These are phyloP conservation scores for Rhynchospora breviuscula DNA, from an alignment of 176 grass and related monocot species.

Conservation along the genomic window DNA sequence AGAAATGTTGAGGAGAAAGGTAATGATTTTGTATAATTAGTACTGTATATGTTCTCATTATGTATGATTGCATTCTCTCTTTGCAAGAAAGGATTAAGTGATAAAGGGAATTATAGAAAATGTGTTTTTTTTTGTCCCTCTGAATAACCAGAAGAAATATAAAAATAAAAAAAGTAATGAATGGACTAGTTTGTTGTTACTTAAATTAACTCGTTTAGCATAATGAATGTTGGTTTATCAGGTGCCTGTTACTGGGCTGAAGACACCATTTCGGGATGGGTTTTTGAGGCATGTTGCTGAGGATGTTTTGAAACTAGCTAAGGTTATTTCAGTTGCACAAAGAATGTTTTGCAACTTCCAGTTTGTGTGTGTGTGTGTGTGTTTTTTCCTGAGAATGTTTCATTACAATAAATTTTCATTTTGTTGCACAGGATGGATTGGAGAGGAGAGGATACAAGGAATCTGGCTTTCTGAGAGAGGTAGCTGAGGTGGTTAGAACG, in stretches of 20 bases:
- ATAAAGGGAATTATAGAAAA: neutral
- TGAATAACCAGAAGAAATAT: neutral
- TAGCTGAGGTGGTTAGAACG: conserved; percentile 58
- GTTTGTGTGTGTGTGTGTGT: neutral
- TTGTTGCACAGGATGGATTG: conserved; percentile 67
- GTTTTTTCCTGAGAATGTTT: neutral
- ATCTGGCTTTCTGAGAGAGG: conserved; percentile 83
- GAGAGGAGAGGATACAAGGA: conserved; percentile 99
- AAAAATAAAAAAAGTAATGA: neutral
- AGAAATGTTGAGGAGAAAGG: conserved; percentile 82
- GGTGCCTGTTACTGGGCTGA: conserved; percentile 83
- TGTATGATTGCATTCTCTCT: neutral
- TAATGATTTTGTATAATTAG: conserved; percentile 15
- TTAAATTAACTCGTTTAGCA: conserved; percentile 12
- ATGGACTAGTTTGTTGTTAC: neutral
- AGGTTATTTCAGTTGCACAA: conserved; percentile 36
- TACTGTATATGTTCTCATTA: neutral
- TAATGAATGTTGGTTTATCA: conserved; percentile 24
- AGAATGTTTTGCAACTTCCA: neutral
- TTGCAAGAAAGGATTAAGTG: neutral
- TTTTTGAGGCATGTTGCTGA: conserved; percentile 78
- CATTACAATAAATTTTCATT: conserved; percentile 15
- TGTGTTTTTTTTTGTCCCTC: neutral
- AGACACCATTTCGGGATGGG: conserved; percentile 88
- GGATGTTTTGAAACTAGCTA: conserved; percentile 78